Evolutionary conservation across 192 early-diverging fungal species (phyloP).

Genomic region (Coemansia asiatica): DNA sequence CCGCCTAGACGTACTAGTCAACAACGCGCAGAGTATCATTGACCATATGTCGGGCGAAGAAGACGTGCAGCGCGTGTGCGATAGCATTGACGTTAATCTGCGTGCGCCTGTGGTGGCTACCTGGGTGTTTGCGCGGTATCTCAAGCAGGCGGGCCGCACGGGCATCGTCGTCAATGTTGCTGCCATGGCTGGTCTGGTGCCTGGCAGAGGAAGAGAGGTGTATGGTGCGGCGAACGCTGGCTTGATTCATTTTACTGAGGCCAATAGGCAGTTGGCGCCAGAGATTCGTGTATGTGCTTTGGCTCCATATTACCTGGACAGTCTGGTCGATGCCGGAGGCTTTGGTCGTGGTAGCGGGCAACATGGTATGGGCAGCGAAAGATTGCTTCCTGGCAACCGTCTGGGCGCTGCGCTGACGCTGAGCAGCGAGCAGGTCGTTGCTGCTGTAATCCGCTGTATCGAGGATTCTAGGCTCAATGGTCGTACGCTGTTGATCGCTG

Average conservation of each 20-base stretch:
- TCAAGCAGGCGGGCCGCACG: constrained; percentile 13
- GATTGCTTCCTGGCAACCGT: constrained; percentile 35
- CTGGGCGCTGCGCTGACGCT: constrained; percentile 37
- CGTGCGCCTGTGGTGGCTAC: constrained; percentile 32
- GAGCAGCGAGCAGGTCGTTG: constrained; percentile 39
- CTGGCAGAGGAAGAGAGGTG: constrained; percentile 23
- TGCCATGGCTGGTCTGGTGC: constrained; percentile 33
- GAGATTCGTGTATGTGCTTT: constrained; percentile 27
- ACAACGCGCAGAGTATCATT: constrained; percentile 27
- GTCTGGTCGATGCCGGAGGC: constrained; percentile 12
- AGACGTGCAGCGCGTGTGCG: constrained; percentile 21
- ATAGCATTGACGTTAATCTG: constrained; percentile 28
- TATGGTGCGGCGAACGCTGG: constrained; percentile 36
- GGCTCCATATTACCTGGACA: constrained; percentile 34
- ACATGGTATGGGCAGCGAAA: background rate
- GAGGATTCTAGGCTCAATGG: constrained; percentile 32
- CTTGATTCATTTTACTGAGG: constrained; percentile 39
- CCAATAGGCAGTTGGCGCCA: constrained; percentile 12
- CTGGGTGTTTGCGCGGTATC: constrained; percentile 33
- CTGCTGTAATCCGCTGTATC: constrained; percentile 37
- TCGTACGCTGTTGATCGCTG: constrained; percentile 33
- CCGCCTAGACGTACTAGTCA: constrained; percentile 31
- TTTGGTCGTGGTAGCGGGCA: too few relatives aligned
- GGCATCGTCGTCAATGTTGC: constrained; percentile 37
- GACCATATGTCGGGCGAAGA: constrained; percentile 17